Evolutionary conservation across 108 stramenopile species (phyloP), one percentile per base, ranked within the genome.

Genomic region (Skeletonema marinoi): DNA sequence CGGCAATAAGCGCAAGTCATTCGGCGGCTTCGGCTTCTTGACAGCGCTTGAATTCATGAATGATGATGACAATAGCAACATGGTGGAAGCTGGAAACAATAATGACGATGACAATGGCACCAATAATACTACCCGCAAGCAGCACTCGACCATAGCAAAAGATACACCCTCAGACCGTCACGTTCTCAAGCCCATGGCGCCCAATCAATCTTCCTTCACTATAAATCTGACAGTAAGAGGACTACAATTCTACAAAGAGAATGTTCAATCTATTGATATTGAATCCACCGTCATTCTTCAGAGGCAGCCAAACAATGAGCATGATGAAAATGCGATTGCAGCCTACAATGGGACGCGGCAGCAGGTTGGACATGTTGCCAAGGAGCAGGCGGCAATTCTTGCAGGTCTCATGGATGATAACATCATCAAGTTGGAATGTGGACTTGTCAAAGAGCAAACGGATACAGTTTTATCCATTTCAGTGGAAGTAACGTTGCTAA

Each of bases 351-450:
- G 31, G 25, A 12, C 30, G 59, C 41, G 30, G 25, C 31, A 46
- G 3, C 14, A 38, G 13, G 41, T 75, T 30, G 74, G 74, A 13
- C 50, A 75, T 21, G 8, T 75, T 60, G 66, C 74, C 32, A 75
- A 51, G 68, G 74, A 75, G n/a, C 68, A 70, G 32, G 74, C 74
- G 30, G 32, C 50, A 10, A 59, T 69, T 70, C 68, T 69, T 32
- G 32, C 68, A 12, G 7, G 51, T 59, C 56, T 33, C 21, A 33
- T 60, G 13, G 69, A 70, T 30, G 69, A 10, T 0, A 68, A 68
- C 10, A 68, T 46, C 66, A 42, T 66, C 39, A 44, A 66, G 31
- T 46, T 72, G 66, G 66, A 68, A 10, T 17, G n/a, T 11, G 66
- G 35, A 60, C 35, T 59, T 38, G 29, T 70, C 21, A 60, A 75